Evolutionary conservation across 169 alveolate species (phyloP).

Genomic region (Plasmodium billcollinsi): DNA sequence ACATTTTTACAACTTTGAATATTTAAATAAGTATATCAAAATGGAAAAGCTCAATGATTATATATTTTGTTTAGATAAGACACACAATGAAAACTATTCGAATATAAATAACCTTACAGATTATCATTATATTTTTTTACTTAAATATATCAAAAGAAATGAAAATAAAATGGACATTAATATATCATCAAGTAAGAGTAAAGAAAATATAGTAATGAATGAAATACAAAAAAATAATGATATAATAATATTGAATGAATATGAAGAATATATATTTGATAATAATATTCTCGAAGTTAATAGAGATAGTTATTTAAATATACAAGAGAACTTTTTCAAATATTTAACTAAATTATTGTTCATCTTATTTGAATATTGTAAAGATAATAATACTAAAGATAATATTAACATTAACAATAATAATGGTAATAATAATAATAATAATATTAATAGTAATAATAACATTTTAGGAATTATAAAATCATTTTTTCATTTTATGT

Average conservation of each 20-base stretch:
- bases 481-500: conserved; percentile 56
- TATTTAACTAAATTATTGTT: conserved; percentile 35
- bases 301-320: neutral
- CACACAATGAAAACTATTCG: neutral
- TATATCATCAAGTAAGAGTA: too few relatives aligned
- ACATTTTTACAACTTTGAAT: conserved; percentile 45
- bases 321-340: conserved; percentile 10
- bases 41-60: conserved; percentile 14
- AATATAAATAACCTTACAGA: neutral
- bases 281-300: conserved; percentile 1
- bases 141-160: too few relatives aligned
- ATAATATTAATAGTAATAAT: neutral
- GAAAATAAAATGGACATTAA: too few relatives aligned
- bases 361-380: conserved; percentile 39
- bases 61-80: conserved; percentile 19
- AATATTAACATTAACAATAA: neutral
- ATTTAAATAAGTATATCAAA: conserved; percentile 31
- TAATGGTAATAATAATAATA: neutral
- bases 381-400: conserved; percentile 11
- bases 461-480: conserved; percentile 36
- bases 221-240: neutral
- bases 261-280: neutral
- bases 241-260: neutral
- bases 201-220: neutral
- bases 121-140: too few relatives aligned